Base-by-base conservation (phyloP, 2,329 filamentous ascomycete genomes). In the Tolypocladium tundrense region DNA sequence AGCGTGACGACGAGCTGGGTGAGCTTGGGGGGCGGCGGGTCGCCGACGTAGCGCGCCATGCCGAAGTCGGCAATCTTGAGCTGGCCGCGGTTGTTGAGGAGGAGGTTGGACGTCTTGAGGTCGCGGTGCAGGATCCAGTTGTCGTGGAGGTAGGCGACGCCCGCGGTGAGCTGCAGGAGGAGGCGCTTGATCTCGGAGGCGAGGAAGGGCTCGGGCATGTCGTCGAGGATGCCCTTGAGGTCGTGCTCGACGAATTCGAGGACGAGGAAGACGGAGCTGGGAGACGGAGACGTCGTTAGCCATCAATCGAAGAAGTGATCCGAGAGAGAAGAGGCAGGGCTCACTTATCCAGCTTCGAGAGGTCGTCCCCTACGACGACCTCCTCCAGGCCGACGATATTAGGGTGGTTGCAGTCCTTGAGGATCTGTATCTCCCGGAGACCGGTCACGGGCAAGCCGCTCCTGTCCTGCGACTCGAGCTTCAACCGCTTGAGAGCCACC, bases 241-340 rank as follows among this genome's bases (percentile, higher is more conserved):
- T 99, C 94, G 78, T 99, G 94, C 77, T 97, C 93, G 67, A 97
- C 80, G 73, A 97, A 99, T 69, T 97, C 92, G 80, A 99, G 93
- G 62, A 97, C 94, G 58, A 99, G 84, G 72, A 91, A 95, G 63
- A 97, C 88, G 37, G 72, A 75, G 75, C 87, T 91, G 71, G 24
- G 40, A 8, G 43, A 14, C 39, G 40, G 51, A 21, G 56, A 40
- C 42, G 35, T 13, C 35, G 35, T 37, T 14, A 48, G 19, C 6
- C 27, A 35, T 9, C 24, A 16, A 51, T 50, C 11, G 24, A 39
- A 31, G 6, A 31, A 31, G 6, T 31, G 27, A 31, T 6, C 4
- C 4, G 16, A n/a, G 35, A 14, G 41, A 40, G 9, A 4, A 40
- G 39, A n/a, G 35, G 19, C 21, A 21, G 19, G 63, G 59, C 73